Evolutionary conservation across 345 rosid species (phyloP).

Genomic region (Cardamine chenopodiifolia): DNA sequence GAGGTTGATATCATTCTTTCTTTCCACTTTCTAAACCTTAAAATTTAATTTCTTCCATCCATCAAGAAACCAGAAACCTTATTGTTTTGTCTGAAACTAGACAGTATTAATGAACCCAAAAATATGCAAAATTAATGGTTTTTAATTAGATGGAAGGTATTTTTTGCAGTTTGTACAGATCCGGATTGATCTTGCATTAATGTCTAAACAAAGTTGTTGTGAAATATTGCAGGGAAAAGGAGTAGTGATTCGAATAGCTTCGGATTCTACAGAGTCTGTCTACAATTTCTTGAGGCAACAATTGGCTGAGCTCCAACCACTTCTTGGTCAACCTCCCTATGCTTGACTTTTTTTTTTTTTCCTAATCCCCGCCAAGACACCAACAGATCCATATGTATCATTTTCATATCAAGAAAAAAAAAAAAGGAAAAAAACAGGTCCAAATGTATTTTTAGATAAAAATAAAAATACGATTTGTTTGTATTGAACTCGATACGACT

Average conservation of each 20-base stretch:
- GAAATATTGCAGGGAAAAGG: conserved; percentile 61
- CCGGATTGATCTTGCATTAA: background rate
- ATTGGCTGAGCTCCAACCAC: conserved; percentile 59
- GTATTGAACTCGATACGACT: background rate
- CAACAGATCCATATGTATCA: background rate
- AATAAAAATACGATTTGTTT: background rate
- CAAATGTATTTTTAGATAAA: too few relatives aligned
- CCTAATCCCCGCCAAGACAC: background rate
- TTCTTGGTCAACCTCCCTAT: conserved; percentile 77
- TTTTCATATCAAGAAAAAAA: background rate
- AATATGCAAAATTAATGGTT: too few relatives aligned
- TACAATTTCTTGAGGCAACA: conserved; percentile 72
- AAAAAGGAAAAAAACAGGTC: too few relatives aligned
- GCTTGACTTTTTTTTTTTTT: conserved; percentile 18
- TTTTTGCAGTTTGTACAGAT: too few relatives aligned
- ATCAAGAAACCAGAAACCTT: conserved; percentile 8
- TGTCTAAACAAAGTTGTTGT: conserved; percentile 13
- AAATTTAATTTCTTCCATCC: background rate
- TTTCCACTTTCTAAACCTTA: background rate
- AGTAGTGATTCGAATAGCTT: conserved; percentile 70
- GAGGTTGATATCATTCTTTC: conserved; percentile 50
- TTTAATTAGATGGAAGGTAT: too few relatives aligned
- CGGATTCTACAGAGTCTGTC: conserved; percentile 80
- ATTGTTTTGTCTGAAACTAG: background rate
- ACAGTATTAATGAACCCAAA: background rate